Evolutionary conservation across 352 stramenopile species (phyloP).

Genomic region (Blastocystis sp.): DNA sequence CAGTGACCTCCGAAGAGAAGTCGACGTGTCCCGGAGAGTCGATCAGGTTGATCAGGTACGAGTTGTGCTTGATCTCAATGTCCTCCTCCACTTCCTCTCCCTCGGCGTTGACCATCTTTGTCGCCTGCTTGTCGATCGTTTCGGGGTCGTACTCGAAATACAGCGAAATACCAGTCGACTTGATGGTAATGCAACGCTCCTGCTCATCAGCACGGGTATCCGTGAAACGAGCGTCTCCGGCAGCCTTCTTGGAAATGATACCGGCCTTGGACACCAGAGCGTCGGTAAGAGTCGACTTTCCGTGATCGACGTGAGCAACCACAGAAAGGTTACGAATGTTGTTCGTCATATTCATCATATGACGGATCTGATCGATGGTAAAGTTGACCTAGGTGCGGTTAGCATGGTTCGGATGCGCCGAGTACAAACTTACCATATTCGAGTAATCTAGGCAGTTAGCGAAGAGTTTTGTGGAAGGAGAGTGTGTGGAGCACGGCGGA

Average conservation of each 20-base stretch:
- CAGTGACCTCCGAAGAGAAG: conserved; percentile 97
- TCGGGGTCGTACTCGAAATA: conserved; percentile 97
- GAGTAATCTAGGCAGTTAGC: not conserved
- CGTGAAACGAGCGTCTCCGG: conserved; percentile 92
- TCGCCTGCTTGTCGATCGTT: conserved; percentile 50
- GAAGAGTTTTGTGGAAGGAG: not conserved
- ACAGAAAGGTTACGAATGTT: conserved; percentile 99
- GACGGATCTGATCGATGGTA: conserved; percentile 88
- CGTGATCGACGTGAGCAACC: conserved; percentile 99
- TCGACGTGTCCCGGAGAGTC: conserved; percentile 99
- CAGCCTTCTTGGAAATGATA: conserved; percentile 96
- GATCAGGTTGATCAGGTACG: conserved; percentile 99
- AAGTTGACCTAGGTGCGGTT: conserved; percentile 84
- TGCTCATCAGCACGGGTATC: conserved; percentile 99
- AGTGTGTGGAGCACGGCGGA: not conserved
- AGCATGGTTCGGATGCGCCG: not conserved
- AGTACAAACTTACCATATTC: not conserved
- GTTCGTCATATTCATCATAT: conserved; percentile 94
- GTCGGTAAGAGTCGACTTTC: conserved; percentile 97
- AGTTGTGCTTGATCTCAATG: conserved; percentile 88
- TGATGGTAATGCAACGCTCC: conserved; percentile 98
- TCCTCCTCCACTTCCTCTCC: conserved; percentile 56
- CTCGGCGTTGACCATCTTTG: conserved; percentile 59
- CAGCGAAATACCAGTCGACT: conserved; percentile 98
- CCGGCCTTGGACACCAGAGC: conserved; percentile 94